These are phyloP conservation scores for Helicocarpus griseus DNA, from an alignment of 2,329 filamentous ascomycete genomes.

Conservation along the genomic window DNA sequence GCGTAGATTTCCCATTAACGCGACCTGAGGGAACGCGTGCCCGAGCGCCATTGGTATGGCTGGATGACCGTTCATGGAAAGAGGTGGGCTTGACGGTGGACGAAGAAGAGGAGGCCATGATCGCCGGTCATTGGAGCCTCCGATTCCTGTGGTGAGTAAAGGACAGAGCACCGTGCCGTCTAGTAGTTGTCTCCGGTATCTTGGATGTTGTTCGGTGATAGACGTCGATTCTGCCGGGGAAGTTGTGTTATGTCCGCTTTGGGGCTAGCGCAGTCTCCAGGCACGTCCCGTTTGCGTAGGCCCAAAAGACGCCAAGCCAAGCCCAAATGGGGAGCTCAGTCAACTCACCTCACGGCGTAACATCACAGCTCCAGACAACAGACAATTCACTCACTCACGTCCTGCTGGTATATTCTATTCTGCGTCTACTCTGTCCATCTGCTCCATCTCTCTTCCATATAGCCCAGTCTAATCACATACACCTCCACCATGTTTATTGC, in stretches of 20 bases:
- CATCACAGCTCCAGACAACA: not conserved
- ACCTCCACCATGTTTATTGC: conserved; percentile 88
- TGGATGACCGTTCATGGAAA: conserved; percentile 31
- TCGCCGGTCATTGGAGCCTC: conserved; percentile 16
- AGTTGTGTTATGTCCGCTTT: conserved; percentile 10
- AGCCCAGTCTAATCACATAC: conserved; percentile 23
- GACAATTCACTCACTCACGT: not conserved
- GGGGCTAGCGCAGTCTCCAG: conserved; percentile 16
- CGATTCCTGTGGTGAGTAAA: not conserved
- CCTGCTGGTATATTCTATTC: not conserved
- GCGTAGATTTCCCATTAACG: conserved; percentile 21
- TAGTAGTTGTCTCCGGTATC: not conserved
- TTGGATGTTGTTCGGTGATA: not conserved
- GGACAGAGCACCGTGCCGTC: not conserved
- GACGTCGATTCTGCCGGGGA: too few relatives aligned
- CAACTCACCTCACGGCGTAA: not conserved
- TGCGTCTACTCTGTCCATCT: not conserved
- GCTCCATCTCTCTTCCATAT: conserved; percentile 1
- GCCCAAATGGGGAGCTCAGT: not conserved
- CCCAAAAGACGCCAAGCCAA: not conserved
- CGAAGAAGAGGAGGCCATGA: conserved; percentile 12
- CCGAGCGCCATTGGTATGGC: conserved; percentile 28
- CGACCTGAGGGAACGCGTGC: conserved; percentile 33
- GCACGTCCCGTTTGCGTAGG: conserved; percentile 14
- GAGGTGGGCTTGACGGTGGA: conserved; percentile 25